A percentile compares a stretch with the other conserved stretches of the same genome.
phyloP scores from a whole-genome alignment of 1,284 basidiomycete genomes.

The Ustilago bromivora region DNA sequence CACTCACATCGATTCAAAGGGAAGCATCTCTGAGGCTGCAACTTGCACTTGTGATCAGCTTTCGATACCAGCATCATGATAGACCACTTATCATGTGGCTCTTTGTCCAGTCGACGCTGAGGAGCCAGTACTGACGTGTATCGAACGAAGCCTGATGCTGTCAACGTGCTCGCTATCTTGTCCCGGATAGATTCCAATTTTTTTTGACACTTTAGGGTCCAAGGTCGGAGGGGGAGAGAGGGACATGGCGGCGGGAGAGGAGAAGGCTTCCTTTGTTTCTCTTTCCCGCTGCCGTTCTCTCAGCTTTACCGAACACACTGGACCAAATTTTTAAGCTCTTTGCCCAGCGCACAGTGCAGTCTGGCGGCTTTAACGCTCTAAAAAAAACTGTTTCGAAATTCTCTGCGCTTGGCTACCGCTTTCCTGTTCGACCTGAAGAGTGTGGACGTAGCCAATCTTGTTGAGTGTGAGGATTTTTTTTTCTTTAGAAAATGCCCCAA shows the following conservation, averaged over 20 bases:
- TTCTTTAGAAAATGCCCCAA: constrained; percentile 2
- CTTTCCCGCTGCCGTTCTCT: not conserved
- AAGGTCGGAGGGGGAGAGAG: constrained; percentile 2
- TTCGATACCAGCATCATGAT: not conserved
- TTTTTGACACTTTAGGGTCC: constrained; percentile 27
- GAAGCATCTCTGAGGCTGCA: not conserved
- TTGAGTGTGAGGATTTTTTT: not conserved
- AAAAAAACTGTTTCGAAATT: not conserved
- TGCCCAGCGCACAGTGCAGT: too few relatives aligned
- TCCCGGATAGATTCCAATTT: not conserved
- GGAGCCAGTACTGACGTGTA: not conserved
- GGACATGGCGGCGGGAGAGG: not conserved
- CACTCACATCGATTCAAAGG: not conserved
- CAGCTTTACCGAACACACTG: too few relatives aligned
- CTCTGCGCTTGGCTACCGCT: not conserved
- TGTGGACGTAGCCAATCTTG: not conserved
- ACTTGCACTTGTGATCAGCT: not conserved
- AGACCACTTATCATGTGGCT: not conserved
- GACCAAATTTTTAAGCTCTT: not conserved
- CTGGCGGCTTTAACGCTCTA: not conserved
- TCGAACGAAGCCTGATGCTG: not conserved
- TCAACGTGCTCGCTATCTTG: not conserved
- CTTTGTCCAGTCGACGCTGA: not conserved
- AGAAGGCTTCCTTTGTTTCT: not conserved
- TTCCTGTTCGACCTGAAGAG: not conserved